phyloP scores from a whole-genome alignment of 2,329 filamentous ascomycete species.

The Alternaria solani region DNA sequence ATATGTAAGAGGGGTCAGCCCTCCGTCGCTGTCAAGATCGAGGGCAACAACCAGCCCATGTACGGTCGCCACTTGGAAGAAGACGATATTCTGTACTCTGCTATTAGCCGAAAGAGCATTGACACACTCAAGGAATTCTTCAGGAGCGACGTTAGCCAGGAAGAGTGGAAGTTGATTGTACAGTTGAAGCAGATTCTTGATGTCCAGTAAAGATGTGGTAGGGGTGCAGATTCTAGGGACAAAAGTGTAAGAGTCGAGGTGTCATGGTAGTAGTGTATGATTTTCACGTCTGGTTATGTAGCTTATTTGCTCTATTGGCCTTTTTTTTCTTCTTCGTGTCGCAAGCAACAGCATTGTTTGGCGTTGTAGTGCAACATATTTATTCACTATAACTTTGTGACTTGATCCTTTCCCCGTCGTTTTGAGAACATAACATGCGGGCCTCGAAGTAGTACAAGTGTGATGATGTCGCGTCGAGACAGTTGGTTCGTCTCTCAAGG shows the following conservation, averaged over 20 bases:
- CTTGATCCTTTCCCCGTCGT: neutral
- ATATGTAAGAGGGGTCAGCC: conserved; percentile 96
- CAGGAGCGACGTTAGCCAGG: conserved; percentile 82
- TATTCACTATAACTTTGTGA: neutral
- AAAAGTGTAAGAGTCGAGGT: neutral
- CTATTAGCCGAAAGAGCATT: conserved; percentile 87
- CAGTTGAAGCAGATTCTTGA: conserved; percentile 96
- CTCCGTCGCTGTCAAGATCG: conserved; percentile 98
- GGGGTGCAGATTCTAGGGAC: neutral
- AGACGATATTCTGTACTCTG: conserved; percentile 83
- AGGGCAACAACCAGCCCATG: conserved; percentile 88
- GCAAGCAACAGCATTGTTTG: neutral
- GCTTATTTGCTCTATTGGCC: neutral
- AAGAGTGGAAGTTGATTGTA: conserved; percentile 94
- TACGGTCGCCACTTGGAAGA: conserved; percentile 97
- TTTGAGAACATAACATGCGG: neutral
- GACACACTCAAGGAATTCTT: conserved; percentile 97
- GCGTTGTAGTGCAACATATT: neutral
- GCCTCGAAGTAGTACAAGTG: neutral
- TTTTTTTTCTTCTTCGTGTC: neutral
- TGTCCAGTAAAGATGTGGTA: conserved; percentile 57
- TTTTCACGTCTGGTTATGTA: neutral
- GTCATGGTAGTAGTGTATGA: neutral
- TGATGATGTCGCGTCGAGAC: no score
- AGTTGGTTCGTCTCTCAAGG: no score